Evolutionary conservation across 352 stramenopile species (phyloP).

Genomic region (Phytopythium boreale): DNA sequence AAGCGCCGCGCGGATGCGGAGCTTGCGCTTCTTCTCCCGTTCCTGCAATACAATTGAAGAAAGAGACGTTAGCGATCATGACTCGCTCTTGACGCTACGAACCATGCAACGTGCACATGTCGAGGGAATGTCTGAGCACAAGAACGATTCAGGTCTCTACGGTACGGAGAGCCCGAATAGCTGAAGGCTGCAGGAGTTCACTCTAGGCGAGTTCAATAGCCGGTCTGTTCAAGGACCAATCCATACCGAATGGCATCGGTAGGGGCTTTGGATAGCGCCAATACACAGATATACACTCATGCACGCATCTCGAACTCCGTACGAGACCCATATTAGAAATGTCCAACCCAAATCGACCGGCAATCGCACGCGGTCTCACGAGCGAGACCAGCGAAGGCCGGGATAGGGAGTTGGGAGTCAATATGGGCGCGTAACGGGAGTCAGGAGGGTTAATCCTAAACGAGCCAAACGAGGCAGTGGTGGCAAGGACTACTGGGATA

Average conservation of each 20-base stretch:
- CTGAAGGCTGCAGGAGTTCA: slow-evolving; percentile 84
- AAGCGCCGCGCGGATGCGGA: slow-evolving; percentile 72
- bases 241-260: slow-evolving; percentile 72
- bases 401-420: slow-evolving; percentile 49
- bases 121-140: slow-evolving; percentile 79
- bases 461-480: slow-evolving; percentile 68
- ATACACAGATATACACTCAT: slow-evolving; percentile 19
- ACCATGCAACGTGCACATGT: neutral
- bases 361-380: slow-evolving; percentile 25
- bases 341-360: slow-evolving; percentile 77
- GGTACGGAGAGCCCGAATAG: slow-evolving; percentile 75
- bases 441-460: slow-evolving; percentile 90
- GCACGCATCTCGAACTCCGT: slow-evolving; percentile 10
- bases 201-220: slow-evolving; percentile 89
- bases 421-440: slow-evolving; percentile 88
- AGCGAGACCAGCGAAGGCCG: slow-evolving; percentile 27
- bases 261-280: slow-evolving; percentile 86
- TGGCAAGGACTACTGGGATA: slow-evolving; percentile 90
- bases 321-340: slow-evolving; percentile 17
- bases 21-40: slow-evolving; percentile 83
- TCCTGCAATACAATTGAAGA: slow-evolving; percentile 38
- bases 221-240: slow-evolving; percentile 91
- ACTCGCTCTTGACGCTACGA: neutral
- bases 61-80: slow-evolving; percentile 7
- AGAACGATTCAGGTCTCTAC: slow-evolving; percentile 86